These are phyloP conservation scores for Globisporangium takayamanum DNA, from an alignment of 352 stramenopile genomes.

Conservation along the genomic window DNA sequence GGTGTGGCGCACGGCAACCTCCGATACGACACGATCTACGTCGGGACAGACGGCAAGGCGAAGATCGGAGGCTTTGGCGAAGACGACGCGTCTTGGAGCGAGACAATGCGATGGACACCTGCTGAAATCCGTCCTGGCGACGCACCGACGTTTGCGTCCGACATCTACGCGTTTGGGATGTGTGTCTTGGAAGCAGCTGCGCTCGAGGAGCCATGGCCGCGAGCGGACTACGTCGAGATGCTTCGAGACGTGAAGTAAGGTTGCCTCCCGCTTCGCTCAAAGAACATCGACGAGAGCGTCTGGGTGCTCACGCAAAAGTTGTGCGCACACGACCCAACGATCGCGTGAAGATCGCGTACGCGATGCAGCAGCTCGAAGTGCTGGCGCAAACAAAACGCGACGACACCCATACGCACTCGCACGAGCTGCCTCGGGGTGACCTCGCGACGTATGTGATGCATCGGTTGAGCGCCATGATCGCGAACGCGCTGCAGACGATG, in stretches of 20 bases:
- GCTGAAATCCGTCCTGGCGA: background rate
- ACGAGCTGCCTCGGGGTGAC: too few relatives aligned
- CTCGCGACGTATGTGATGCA: too few relatives aligned
- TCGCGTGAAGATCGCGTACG: constrained; percentile 10
- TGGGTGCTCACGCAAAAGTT: constrained; percentile 12
- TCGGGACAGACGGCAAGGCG: constrained; percentile 7
- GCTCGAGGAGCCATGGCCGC: background rate
- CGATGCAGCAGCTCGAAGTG: constrained; percentile 8
- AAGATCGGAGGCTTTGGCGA: background rate
- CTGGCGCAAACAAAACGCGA: background rate
- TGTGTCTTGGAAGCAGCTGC: constrained; percentile 14
- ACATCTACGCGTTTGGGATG: constrained; percentile 26
- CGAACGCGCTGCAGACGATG: too few relatives aligned
- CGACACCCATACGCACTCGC: too few relatives aligned
- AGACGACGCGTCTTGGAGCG: too few relatives aligned
- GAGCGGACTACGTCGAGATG: too few relatives aligned
- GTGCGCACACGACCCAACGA: constrained; percentile 7
- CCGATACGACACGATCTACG: constrained; percentile 4
- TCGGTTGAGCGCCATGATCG: too few relatives aligned
- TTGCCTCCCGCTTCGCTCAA: background rate
- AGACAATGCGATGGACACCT: too few relatives aligned
- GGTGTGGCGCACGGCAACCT: constrained; percentile 16
- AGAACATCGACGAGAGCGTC: background rate
- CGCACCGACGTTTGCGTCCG: constrained; percentile 6
- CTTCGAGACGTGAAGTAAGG: background rate